Evolutionary conservation across 805 yeast species (phyloP).

Genomic region (Jamesozyma hellenica): DNA sequence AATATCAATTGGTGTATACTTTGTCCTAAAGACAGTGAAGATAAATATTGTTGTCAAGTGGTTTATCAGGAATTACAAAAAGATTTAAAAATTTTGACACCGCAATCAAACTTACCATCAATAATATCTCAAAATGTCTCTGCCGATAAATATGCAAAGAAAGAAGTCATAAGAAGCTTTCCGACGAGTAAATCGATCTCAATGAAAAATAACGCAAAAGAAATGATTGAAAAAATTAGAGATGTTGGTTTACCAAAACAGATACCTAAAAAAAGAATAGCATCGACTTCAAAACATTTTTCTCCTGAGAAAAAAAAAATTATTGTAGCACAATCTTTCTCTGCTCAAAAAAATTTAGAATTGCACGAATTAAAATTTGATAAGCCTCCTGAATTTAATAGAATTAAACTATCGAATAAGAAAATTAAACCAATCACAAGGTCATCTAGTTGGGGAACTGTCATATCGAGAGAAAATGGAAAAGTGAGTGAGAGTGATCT

Average conservation of each 20-base stretch:
- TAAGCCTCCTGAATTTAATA: conserved; percentile 1
- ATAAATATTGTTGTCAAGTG: conserved; percentile 13
- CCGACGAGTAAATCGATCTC: too few relatives aligned
- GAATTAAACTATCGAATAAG: conserved; percentile 2
- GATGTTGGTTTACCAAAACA: too few relatives aligned
- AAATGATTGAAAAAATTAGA: not conserved
- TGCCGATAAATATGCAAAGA: too few relatives aligned
- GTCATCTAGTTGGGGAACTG: conserved; percentile 24
- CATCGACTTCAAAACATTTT: too few relatives aligned
- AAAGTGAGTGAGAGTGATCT: not conserved
- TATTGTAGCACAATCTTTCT: not conserved
- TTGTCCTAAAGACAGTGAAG: conserved; percentile 24
- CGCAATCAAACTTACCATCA: too few relatives aligned
- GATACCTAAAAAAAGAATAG: too few relatives aligned
- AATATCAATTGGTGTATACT: conserved; percentile 27
- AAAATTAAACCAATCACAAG: conserved; percentile 10
- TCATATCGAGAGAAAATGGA: conserved; percentile 13
- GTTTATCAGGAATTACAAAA: not conserved
- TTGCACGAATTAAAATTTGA: not conserved
- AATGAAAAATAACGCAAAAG: not conserved
- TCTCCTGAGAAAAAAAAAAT: not conserved
- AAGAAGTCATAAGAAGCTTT: too few relatives aligned
- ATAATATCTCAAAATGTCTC: too few relatives aligned
- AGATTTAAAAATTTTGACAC: too few relatives aligned
- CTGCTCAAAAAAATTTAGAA: not conserved